Evolutionary conservation across 2,329 filamentous ascomycete genomes (phyloP), one percentile per base, ranked within the genome.

Genomic region (Neofusicoccum laricinum): DNA sequence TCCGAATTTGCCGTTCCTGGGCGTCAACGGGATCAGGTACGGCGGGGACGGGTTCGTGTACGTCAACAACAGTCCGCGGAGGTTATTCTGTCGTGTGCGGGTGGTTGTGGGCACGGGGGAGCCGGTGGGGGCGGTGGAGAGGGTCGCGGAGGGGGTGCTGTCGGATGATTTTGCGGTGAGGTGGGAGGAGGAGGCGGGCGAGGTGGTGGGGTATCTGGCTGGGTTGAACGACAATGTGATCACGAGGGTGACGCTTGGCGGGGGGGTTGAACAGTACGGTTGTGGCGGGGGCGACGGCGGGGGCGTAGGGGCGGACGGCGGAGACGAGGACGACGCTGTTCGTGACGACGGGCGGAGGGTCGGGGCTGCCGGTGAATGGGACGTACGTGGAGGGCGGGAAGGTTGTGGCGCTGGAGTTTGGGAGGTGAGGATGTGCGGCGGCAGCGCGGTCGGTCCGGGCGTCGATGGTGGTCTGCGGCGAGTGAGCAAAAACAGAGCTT

Each of bases 1-100:
- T 4, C 45, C 57, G 10, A 15, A 49, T 0, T 30, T 70, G 11
- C 32, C 25, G 25, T 30, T 70, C 2, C 41, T 61, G 17, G 71
- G 72, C 15, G 67, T 68, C 36, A 73, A 74, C 30, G 71, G 72
- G 0, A 15, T 73, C 11, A 68, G 68, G 32, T 19, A 69, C 15
- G 10, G 66, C 15, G 25, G 4, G 25, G 41, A 46, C 7, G 49
- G 46, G 2, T 64, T 58, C 48, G 15, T 64, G 2, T 73, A 72
- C 49, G 66, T 67, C 15, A 73, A 72, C 57, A 53, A 30, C n/a
- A n/a, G n/a, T n/a, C n/a, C n/a, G n/a, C n/a, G n/a, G n/a, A n/a
- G n/a, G n/a, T n/a, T n/a, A n/a, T n/a, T n/a, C n/a, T n/a, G n/a
- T n/a, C n/a, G n/a, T n/a, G n/a, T n/a, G n/a, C n/a, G n/a, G n/a